Base-by-base conservation (phyloP, 2,329 filamentous ascomycete genomes). In the Helminthosporium solani region DNA sequence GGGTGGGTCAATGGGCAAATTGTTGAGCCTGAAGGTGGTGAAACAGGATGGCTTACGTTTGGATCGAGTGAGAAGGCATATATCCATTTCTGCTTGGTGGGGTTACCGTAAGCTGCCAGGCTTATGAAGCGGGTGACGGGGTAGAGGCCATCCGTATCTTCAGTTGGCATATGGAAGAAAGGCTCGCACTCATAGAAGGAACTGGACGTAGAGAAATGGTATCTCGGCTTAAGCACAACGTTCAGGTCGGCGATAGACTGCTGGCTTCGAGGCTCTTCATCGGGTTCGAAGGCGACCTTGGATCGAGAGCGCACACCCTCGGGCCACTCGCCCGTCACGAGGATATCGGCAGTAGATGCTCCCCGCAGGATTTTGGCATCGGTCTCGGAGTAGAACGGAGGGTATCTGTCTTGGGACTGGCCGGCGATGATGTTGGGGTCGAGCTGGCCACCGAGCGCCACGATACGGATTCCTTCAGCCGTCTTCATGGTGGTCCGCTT, bases 401-500 rank as follows among this genome's bases (percentile, higher is more conserved):
- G 76, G 57, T 88, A 85, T 53, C 86, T 85, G 55, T 89, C 86
- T 52, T 84, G 82, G 7, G 85, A 87, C 44, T 82, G 77, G 2
- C 82, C 84, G 2, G 75, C 79, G 27, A 82, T 73, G 12, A 84
- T 75, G 39, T 79, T 78, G 11, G 80, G 64, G 58, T 88, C 83
- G 1, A 90, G 73, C 27, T 78, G 75, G 0, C 94, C 94, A 20
- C 92, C 92, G 0, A 99, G 77, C 0, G 88, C 78, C n/a, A 92
- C 88, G 51, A 99, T 90, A 40, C 87, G 84, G 36, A 97, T 77
- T 1, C 91, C 92, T 55, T 96, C 91, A 0, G 88, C 86, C 0
- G 92, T 97, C 68, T 94, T 97, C 42, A 90, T 86, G 12, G 86
- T 85, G 50, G 88, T 89, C 60, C 90, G 85, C 70, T 94, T 95